A percentile compares a stretch with the other conserved stretches of the same genome.
phyloP scores from a whole-genome alignment of 495 filamentous ascomycete species.

The Penicillium macrosclerotiorum region DNA sequence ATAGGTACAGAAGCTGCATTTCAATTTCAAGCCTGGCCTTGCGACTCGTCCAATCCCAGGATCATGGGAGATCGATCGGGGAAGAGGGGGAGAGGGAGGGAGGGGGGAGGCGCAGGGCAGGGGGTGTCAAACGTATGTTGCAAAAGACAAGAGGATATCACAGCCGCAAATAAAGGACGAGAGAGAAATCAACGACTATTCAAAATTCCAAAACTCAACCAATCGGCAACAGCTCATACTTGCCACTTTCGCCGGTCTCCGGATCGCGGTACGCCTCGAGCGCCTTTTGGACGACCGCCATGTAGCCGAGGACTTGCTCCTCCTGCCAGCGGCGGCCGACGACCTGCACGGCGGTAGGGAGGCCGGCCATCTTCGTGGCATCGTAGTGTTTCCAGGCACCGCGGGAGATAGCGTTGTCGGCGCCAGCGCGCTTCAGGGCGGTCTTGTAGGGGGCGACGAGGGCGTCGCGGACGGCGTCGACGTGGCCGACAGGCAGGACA shows the following conservation, averaged over 20 bases:
- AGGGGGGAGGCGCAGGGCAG: too few species aligned
- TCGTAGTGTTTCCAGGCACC: constrained; percentile 91
- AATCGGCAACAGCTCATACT: constrained; percentile 65
- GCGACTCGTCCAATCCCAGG: too few species aligned
- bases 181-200: background rate
- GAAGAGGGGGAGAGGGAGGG: too few species aligned
- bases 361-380: constrained; percentile 74
- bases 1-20: too few species aligned
- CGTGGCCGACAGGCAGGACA: constrained; percentile 82
- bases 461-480: constrained; percentile 66
- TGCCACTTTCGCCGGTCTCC: constrained; percentile 43
- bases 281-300: constrained; percentile 74
- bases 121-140: too few species aligned
- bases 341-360: constrained; percentile 85
- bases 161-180: background rate
- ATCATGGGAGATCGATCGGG: too few species aligned
- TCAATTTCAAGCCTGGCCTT: too few species aligned
- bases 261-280: constrained; percentile 53
- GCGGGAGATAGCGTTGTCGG: constrained; percentile 72
- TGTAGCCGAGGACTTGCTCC: constrained; percentile 85
- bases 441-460: constrained; percentile 58
- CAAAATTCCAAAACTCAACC: constrained; percentile 27
- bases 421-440: constrained; percentile 32
- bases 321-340: constrained; percentile 84
- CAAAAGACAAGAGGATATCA: too few species aligned